Conservation (phyloP, 2,329 filamentous ascomycete species). For the Karstenula rhodostoma region DNA sequence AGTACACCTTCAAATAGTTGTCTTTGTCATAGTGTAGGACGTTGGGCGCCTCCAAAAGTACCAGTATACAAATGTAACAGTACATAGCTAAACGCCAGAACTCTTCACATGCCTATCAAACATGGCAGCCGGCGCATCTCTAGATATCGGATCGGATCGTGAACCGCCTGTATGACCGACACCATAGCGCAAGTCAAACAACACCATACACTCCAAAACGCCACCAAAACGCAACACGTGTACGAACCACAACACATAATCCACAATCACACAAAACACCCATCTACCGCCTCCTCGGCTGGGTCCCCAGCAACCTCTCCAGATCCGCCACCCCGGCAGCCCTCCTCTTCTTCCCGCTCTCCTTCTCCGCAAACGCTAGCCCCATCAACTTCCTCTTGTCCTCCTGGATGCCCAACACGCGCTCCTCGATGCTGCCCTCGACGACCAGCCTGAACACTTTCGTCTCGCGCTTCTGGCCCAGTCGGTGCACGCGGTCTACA, state of each 20-base stretch:
- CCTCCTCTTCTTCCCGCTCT: slow-evolving; percentile 59
- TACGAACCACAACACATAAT: not conserved
- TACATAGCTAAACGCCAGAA: not conserved
- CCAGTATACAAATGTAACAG: not conserved
- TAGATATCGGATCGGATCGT: too few relatives aligned
- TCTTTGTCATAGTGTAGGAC: not conserved
- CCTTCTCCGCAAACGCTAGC: slow-evolving; percentile 80
- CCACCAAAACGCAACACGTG: not conserved
- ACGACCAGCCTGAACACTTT: slow-evolving; percentile 84
- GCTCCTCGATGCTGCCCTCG: slow-evolving; percentile 81
- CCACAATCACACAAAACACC: not conserved
- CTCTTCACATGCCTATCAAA: not conserved
- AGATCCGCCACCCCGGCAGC: slow-evolving; percentile 58
- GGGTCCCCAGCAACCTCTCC: slow-evolving; percentile 48
- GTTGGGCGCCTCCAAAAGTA: not conserved
- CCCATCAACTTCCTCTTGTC: slow-evolving; percentile 81
- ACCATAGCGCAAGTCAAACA: not conserved
- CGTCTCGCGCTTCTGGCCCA: slow-evolving; percentile 81
- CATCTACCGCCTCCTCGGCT: slow-evolving; percentile 6
- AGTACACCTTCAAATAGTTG: not conserved
- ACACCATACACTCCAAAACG: not conserved
- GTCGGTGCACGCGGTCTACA: slow-evolving; percentile 83
- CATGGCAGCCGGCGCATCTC: not conserved
- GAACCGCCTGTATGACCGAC: not conserved
- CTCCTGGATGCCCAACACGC: slow-evolving; percentile 78